A percentile compares a stretch with the other conserved stretches of the same genome.
These are phyloP conservation scores for Musa itinerans DNA, from an alignment of 176 grass and related monocot genomes.

Conservation along the genomic window DNA sequence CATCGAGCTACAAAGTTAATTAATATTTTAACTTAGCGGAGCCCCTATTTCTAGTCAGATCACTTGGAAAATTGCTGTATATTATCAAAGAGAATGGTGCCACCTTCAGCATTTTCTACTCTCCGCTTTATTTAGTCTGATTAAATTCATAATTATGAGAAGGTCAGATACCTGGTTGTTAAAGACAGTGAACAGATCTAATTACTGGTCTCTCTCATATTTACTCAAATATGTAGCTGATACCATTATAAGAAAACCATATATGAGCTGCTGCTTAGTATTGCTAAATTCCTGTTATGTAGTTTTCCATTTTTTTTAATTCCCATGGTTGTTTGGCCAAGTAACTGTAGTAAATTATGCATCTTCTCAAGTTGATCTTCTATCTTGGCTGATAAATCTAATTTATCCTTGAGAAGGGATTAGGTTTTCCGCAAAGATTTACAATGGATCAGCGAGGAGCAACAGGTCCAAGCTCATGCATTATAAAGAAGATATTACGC, in stretches of 20 bases:
- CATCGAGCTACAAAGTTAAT: too few relatives aligned
- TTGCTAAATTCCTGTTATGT: too few relatives aligned
- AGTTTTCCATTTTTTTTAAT: too few relatives aligned
- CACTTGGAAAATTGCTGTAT: too few relatives aligned
- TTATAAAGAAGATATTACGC: slow-evolving; percentile 81
- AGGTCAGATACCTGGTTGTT: too few relatives aligned
- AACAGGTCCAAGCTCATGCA: slow-evolving; percentile 59
- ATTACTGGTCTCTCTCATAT: background rate
- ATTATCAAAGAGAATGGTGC: too few relatives aligned
- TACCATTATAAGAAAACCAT: background rate
- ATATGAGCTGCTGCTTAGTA: too few relatives aligned
- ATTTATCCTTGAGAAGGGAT: slow-evolving; percentile 37
- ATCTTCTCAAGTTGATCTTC: background rate
- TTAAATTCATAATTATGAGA: background rate
- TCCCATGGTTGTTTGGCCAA: too few relatives aligned
- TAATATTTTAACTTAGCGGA: too few relatives aligned
- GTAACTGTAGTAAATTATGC: background rate
- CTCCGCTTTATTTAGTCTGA: background rate
- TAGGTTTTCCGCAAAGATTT: slow-evolving; percentile 54
- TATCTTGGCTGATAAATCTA: background rate
- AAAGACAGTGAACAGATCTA: background rate
- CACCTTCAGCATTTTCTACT: background rate
- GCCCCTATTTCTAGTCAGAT: too few relatives aligned
- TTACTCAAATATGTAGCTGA: background rate
- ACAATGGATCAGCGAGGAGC: slow-evolving; percentile 81